Evolutionary conservation across 2,329 filamentous ascomycete species (phyloP).

Genomic region (Diaporthe batatas): DNA sequence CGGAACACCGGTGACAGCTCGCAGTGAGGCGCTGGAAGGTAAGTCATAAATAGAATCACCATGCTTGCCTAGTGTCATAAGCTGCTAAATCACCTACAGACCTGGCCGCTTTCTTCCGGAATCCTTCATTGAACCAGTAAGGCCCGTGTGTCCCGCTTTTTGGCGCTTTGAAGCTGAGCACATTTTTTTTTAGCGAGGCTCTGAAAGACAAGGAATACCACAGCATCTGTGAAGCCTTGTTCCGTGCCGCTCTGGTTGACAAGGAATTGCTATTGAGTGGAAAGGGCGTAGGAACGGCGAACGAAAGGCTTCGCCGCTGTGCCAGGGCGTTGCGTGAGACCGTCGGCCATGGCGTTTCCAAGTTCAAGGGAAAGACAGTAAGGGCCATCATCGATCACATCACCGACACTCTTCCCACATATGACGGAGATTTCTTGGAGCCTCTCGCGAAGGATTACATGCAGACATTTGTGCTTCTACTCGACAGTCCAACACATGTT

Average conservation of each 20-base stretch:
- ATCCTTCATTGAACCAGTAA: constrained; percentile 36
- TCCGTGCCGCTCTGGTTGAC: constrained; percentile 76
- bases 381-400: constrained; percentile 85
- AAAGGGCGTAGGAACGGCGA: constrained; percentile 59
- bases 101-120: constrained; percentile 36
- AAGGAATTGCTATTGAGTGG: constrained; percentile 73
- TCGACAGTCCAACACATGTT: constrained; percentile 81
- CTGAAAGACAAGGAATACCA: constrained; percentile 85
- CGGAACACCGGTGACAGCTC: constrained; percentile 14
- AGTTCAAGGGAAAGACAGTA: constrained; percentile 82
- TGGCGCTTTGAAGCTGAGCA: background rate
- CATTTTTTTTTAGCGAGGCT: constrained; percentile 42
- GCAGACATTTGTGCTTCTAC: constrained; percentile 77
- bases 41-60: background rate
- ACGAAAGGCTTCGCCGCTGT: constrained; percentile 74
- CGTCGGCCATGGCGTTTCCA: constrained; percentile 76
- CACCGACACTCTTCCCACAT: constrained; percentile 76
- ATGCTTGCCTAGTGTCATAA: background rate
- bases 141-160: background rate
- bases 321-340: constrained; percentile 79
- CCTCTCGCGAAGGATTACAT: constrained; percentile 83
- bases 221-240: constrained; percentile 83
- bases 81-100: constrained; percentile 26
- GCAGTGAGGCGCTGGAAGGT: constrained; percentile 40
- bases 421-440: constrained; percentile 73